These are phyloP conservation scores for Tetrapisispora namnaoensis DNA, from an alignment of 805 yeast genomes.

Conservation along the genomic window DNA sequence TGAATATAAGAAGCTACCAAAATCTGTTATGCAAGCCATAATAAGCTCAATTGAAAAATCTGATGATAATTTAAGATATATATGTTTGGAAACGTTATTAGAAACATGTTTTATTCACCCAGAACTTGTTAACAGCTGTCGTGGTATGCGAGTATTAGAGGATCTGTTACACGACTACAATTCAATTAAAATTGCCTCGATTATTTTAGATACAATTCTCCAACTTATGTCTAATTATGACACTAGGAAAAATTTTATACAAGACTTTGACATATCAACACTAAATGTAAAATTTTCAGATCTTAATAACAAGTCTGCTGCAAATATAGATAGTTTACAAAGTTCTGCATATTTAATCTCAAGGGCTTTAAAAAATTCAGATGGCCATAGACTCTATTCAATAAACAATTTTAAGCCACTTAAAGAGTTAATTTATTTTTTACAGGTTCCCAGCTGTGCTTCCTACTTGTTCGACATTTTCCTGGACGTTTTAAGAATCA, in stretches of 20 bases:
- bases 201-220: conserved; percentile 22
- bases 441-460: conserved; percentile 50
- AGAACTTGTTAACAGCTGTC: conserved; percentile 34
- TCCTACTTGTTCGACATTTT: conserved; percentile 62
- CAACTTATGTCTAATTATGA: conserved; percentile 21
- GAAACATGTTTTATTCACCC: conserved; percentile 44
- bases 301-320: conserved; percentile 38
- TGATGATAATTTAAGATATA: conserved; percentile 40
- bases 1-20: conserved; percentile 48
- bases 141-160: conserved; percentile 37
- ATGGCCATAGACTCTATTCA: conserved; percentile 63
- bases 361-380: conserved; percentile 56
- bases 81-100: conserved; percentile 48
- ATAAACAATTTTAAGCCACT: conserved; percentile 47
- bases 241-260: conserved; percentile 31
- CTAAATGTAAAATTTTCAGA: conserved; percentile 68
- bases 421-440: conserved; percentile 47
- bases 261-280: conserved; percentile 52
- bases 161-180: conserved; percentile 19
- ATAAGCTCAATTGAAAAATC: conserved; percentile 52
- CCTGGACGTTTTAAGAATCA: conserved; percentile 54
- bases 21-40: conserved; percentile 58
- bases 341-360: conserved; percentile 51
- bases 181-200: conserved; percentile 18
- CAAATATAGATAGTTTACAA: conserved; percentile 47